These are phyloP conservation scores for Pleurotus sapidus DNA, from an alignment of 768 basidiomycete genomes.

Conservation along the genomic window DNA sequence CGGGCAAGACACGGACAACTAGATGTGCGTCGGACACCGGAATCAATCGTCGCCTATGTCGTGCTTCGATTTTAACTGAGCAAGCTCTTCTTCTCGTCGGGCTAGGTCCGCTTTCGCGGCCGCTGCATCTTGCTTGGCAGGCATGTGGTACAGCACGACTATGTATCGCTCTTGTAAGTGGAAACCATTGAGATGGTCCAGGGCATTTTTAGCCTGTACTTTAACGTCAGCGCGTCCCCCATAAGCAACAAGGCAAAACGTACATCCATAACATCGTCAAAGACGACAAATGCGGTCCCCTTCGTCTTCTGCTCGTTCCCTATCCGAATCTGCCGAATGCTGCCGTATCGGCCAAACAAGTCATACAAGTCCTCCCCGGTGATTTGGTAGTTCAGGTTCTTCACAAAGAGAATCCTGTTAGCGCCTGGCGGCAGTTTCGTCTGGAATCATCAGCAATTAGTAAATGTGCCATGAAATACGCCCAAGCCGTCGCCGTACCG, in stretches of 20 bases:
- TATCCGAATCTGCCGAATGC: constrained; percentile 92
- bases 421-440: constrained; percentile 89
- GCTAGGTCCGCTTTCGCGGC: constrained; percentile 92
- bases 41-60: constrained; percentile 73
- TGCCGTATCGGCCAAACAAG: constrained; percentile 95
- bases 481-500: constrained; percentile 39
- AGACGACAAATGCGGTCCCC: constrained; percentile 96
- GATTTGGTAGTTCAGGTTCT: constrained; percentile 90
- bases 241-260: constrained; percentile 20
- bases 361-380: constrained; percentile 95
- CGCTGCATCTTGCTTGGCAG: constrained; percentile 93
- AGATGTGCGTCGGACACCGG: not conserved
- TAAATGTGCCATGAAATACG: not conserved
- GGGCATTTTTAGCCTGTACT: constrained; percentile 87
- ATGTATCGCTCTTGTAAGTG: constrained; percentile 98
- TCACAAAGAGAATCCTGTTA: constrained; percentile 89
- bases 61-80: constrained; percentile 82
- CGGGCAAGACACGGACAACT: not conserved
- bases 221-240: constrained; percentile 13
- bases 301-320: constrained; percentile 91
- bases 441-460: constrained; percentile 30
- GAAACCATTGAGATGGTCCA: constrained; percentile 97
- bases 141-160: constrained; percentile 97
- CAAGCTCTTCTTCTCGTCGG: constrained; percentile 86
- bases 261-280: constrained; percentile 95